A percentile compares a stretch with the other conserved stretches of the same genome.
These are phyloP conservation scores for Penicillium sp. DNA, from an alignment of 2,329 filamentous ascomycete species.

Conservation along the genomic window DNA sequence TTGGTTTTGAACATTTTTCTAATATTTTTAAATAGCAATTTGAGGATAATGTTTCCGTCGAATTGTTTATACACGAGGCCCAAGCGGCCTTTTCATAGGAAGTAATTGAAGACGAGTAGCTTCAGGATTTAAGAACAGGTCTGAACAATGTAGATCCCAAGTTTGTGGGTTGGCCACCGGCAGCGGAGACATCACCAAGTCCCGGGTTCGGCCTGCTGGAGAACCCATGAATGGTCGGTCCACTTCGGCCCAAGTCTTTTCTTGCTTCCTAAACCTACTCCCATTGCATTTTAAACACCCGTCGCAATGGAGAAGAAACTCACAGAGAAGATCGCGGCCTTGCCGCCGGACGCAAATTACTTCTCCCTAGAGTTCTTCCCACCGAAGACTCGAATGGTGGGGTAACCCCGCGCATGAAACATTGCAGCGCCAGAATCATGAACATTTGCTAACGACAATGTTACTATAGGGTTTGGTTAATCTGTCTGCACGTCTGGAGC, in stretches of 20 bases:
- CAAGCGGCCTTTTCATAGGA: neutral
- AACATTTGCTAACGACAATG: conserved; percentile 24
- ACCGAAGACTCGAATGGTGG: conserved; percentile 86
- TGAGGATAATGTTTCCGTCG: neutral
- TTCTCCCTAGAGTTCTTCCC: conserved; percentile 99
- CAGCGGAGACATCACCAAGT: conserved; percentile 19
- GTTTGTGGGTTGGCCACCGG: conserved; percentile 17
- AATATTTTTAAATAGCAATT: neutral
- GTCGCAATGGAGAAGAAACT: conserved; percentile 78
- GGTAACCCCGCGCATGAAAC: conserved; percentile 30
- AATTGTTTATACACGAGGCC: neutral
- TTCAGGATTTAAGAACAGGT: neutral
- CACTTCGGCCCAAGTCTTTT: conserved; percentile 18
- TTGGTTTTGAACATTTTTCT: neutral
- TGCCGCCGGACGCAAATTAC: conserved; percentile 78
- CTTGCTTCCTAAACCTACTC: conserved; percentile 19
- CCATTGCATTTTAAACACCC: conserved; percentile 14
- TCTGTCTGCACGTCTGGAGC: conserved; percentile 85
- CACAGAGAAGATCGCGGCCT: conserved; percentile 88
- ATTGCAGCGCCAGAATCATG: conserved; percentile 1
- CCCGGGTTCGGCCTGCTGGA: conserved; percentile 9
- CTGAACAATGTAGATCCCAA: neutral
- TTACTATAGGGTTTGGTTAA: conserved; percentile 74
- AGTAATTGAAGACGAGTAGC: neutral
- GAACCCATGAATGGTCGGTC: conserved; percentile 13